These are phyloP conservation scores for Tremella fuciformis DNA, from an alignment of 768 basidiomycete genomes.

Conservation along the genomic window DNA sequence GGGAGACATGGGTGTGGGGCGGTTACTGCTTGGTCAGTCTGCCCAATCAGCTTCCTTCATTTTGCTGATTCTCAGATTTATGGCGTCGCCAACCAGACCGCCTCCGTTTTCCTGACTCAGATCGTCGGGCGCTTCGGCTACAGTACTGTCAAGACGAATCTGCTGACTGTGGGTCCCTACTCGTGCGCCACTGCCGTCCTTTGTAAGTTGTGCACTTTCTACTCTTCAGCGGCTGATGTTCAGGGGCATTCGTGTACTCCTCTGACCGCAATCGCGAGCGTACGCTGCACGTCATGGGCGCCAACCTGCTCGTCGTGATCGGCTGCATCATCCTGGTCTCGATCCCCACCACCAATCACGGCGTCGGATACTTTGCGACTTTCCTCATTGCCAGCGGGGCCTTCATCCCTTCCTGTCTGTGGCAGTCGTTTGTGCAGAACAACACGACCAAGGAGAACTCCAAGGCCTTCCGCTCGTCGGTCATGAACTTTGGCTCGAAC, in stretches of 20 bases:
- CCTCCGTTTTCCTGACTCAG: slow-evolving; percentile 18
- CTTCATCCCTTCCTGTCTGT: neutral
- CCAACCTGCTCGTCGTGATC: slow-evolving; percentile 17
- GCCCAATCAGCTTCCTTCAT: neutral
- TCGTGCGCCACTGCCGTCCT: slow-evolving; percentile 8
- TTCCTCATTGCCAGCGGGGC: slow-evolving; percentile 12
- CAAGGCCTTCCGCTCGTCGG: slow-evolving; percentile 23
- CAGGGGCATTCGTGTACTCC: slow-evolving; percentile 2
- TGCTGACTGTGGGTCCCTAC: slow-evolving; percentile 20
- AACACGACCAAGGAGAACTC: slow-evolving; percentile 20
- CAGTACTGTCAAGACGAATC: slow-evolving; percentile 20
- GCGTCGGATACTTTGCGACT: slow-evolving; percentile 21
- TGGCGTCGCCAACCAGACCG: slow-evolving; percentile 23
- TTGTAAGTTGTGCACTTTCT: neutral
- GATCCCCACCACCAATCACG: slow-evolving; percentile 9
- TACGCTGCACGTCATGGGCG: slow-evolving; percentile 20
- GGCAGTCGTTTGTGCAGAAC: slow-evolving; percentile 17
- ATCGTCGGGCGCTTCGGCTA: slow-evolving; percentile 19
- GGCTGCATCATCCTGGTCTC: slow-evolving; percentile 18
- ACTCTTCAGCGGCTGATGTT: neutral
- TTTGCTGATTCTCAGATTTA: slow-evolving; percentile 15
- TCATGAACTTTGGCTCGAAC: slow-evolving; percentile 24
- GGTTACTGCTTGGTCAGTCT: slow-evolving; percentile 18
- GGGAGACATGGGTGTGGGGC: slow-evolving; percentile 26
- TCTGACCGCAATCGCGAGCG: slow-evolving; percentile 19